Base-by-base conservation (phyloP, 306 rosid species). In the Cicer judaicum region DNA sequence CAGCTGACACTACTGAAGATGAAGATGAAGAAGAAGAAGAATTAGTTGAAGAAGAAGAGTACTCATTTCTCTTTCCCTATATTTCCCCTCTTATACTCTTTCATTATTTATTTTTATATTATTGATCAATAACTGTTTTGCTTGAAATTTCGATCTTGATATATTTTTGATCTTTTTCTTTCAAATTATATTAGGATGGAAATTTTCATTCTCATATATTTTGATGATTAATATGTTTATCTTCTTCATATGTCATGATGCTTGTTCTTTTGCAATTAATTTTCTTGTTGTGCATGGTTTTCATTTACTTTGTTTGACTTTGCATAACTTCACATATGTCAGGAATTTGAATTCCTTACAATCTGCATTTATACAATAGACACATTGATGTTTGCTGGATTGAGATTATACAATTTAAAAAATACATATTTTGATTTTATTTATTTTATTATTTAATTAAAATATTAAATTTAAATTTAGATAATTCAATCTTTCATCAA, bases 1-100 rank as follows among this genome's bases (percentile, higher is more conserved):
- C 87, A 13, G 67, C 82, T 38, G 82, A 81, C 62, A 38, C 57
- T 49, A 85, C 19, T 24, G 87, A 85, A 52, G 63, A 78, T 57
- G 84, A 44, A 29, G 49, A 71, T 44, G 89, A 50, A 34, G 86
- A 24, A 21, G 24, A 21, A 21, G 24, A 21, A 21, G 24, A 21
- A 21, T 1, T 83, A 46, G 70, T 77, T 54, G 84, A 38, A 34
- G 46, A 70, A 46, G 88, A 53, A 29, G 86, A 85, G 49, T 43
- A 41, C 2, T 69, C 56, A 43, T 82, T 63, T 10, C 3, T 69
- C 56, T 39, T 82, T 62, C 12, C 43, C 8, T 43, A 46, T 61
- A 54, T 80, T 73, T 73, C 29, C 57, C 57, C 12, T 48, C 46
- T 15, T 72, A 57, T 75, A 10, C 50, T 68, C 29, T 24, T 24